Evolutionary conservation across 164 flowering plant genomes (phyloP).

Genomic region (Vitis labrusca): DNA sequence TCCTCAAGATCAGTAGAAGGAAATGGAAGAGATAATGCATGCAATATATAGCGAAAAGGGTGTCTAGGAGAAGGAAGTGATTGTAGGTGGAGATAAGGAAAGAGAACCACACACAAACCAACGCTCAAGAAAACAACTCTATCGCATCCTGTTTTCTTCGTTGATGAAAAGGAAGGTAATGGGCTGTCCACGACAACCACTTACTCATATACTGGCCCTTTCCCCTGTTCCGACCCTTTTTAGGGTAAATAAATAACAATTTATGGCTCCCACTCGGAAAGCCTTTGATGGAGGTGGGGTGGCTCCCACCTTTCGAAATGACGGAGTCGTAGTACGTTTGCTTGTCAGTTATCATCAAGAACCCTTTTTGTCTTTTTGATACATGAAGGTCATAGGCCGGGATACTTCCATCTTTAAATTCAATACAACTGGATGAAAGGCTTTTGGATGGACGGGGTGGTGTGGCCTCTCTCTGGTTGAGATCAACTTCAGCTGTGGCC

Average conservation of each 20-base stretch:
- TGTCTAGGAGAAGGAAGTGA: slow-evolving; percentile 5
- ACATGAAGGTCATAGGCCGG: not conserved
- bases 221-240: slow-evolving; percentile 11
- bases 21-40: slow-evolving; percentile 30
- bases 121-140: slow-evolving; percentile 34
- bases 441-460: no score
- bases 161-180: slow-evolving; percentile 29
- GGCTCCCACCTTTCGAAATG: not conserved
- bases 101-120: slow-evolving; percentile 83
- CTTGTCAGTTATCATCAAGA: not conserved
- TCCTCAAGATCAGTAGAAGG: slow-evolving; percentile 7
- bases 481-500: no score
- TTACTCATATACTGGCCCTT: slow-evolving; percentile 1
- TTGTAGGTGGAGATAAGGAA: slow-evolving; percentile 61
- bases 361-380: slow-evolving; percentile 2
- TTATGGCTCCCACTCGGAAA: slow-evolving; percentile 1
- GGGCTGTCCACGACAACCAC: slow-evolving; percentile 49
- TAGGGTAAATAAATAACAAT: not conserved
- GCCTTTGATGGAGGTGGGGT: not conserved
- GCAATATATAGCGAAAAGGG: slow-evolving; percentile 5
- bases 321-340: no score
- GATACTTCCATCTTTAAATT: not conserved
- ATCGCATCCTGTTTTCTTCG: slow-evolving; percentile 34
- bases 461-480: no score
- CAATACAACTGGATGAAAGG: not conserved